A percentile compares a stretch with the other conserved stretches of the same genome.
Evolutionary conservation across 306 rosid genomes (phyloP).

Genomic region (Hylodesmum podocarpum): DNA sequence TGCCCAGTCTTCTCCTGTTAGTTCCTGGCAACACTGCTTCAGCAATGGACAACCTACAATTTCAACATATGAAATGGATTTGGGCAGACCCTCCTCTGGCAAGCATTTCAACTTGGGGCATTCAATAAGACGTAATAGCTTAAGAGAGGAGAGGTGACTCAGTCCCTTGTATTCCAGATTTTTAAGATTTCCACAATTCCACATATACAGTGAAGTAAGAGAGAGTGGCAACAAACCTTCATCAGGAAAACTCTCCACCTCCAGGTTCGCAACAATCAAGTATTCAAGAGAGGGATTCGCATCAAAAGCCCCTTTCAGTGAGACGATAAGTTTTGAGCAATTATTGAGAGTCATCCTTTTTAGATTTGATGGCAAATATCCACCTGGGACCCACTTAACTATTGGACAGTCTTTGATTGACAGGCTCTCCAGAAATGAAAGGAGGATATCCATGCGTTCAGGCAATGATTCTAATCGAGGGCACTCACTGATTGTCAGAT

Average conservation of each 20-base stretch:
- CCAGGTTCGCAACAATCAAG: background rate
- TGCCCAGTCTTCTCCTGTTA: background rate
- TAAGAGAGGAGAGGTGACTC: background rate
- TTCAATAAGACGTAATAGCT: too few species aligned
- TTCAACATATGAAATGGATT: background rate
- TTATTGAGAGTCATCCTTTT: background rate
- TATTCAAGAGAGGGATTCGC: background rate
- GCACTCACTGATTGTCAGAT: background rate
- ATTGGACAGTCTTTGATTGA: background rate
- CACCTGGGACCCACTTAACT: background rate
- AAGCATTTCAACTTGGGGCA: too few species aligned
- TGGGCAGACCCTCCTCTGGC: too few species aligned
- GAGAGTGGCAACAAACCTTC: background rate
- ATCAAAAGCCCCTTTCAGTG: background rate
- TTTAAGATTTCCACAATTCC: background rate
- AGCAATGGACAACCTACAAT: background rate
- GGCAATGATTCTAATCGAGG: background rate
- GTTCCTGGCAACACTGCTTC: background rate
- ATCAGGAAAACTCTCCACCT: background rate
- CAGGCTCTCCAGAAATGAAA: background rate
- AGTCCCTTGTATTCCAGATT: background rate
- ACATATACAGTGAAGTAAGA: too few species aligned
- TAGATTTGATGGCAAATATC: background rate
- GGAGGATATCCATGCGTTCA: background rate
- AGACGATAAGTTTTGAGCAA: background rate